Evolutionary conservation across 1,284 basidiomycete genomes (phyloP), one percentile per base, ranked within the genome.

Genomic region (Trametes sp.): DNA sequence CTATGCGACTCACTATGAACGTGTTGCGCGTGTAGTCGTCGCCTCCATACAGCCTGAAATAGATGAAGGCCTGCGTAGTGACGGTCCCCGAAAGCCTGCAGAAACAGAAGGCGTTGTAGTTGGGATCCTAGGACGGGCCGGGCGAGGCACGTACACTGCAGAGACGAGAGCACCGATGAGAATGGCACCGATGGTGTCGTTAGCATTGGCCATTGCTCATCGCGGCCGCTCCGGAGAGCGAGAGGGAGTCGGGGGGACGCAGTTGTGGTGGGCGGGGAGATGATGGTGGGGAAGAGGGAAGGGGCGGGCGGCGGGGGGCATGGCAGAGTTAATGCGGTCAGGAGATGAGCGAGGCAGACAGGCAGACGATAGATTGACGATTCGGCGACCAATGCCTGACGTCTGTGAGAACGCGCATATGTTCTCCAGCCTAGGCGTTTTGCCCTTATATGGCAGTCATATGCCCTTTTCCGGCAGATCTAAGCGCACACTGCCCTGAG

Each of bases 171-270:
- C 64, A 54, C 66, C 66, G 54, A 68, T 29, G 44, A 68, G 64
- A 42, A 68, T 65, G 54, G 66, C 66, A 51, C 66, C 66, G 46
- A 65, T 64, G 64, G 66, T 67, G 61, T 67, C 55, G 50, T 44
- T 57, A 38, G 57, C 53, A 58, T 57, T 53, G 63, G 63, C 63
- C 66, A 67, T 67, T 33, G 61, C 53, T 61, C 66, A 67, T 67
- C 53, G 66, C 63, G 66, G 51, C 63, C 61, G 62, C 62, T 54
- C 57, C 54, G 57, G 24, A 38, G 61, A 42, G 56, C 58, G 56
- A 48, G 52, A 38, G 49, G 55, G 38, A 33, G 31, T 54, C 24
- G 35, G 35, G 36, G 35, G 29, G 21, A 29, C 33, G 33, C 52
- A 46, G 28, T 14, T 24, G 33, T 19, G 21, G 36, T 21, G 45